Conservation (phyloP, 148 eudicot species). For the Fallopia convolvulus region DNA sequence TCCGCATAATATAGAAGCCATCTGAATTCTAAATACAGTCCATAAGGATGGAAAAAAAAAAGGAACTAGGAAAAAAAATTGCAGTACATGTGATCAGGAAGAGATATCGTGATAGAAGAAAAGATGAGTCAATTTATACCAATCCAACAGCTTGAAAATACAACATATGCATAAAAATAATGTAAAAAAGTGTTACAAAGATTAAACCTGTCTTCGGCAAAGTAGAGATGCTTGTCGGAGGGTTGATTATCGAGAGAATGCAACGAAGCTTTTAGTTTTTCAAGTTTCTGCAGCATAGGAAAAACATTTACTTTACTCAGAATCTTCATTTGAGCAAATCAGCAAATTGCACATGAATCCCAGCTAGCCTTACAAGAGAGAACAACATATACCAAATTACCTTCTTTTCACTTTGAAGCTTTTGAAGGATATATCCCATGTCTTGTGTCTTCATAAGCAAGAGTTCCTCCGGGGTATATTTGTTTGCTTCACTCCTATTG, state of each 20-base stretch:
- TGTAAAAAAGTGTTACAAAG: not conserved
- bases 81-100: not conserved
- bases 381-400: slow-evolving; percentile 16
- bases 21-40: not conserved
- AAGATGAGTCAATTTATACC: not conserved
- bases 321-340: not conserved
- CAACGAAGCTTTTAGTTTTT: slow-evolving; percentile 50
- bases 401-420: slow-evolving; percentile 82
- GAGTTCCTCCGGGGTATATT: slow-evolving; percentile 63
- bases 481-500: slow-evolving; percentile 56
- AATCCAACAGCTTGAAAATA: not conserved
- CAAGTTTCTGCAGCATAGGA: slow-evolving; percentile 55
- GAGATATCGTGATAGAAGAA: not conserved
- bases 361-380: not conserved
- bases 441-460: slow-evolving; percentile 83
- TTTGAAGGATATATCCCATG: slow-evolving; percentile 64
- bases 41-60: not conserved
- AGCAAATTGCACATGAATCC: not conserved
- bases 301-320: not conserved
- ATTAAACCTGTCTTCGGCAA: slow-evolving; percentile 80
- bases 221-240: slow-evolving; percentile 55
- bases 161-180: not conserved
- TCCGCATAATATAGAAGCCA: not conserved
- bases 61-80: not conserved
- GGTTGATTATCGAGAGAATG: slow-evolving; percentile 48